A percentile compares a stretch with the other conserved stretches of the same genome.
Conservation (phyloP, 495 filamentous ascomycete species). For the Aspergillus haitiensis region DNA sequence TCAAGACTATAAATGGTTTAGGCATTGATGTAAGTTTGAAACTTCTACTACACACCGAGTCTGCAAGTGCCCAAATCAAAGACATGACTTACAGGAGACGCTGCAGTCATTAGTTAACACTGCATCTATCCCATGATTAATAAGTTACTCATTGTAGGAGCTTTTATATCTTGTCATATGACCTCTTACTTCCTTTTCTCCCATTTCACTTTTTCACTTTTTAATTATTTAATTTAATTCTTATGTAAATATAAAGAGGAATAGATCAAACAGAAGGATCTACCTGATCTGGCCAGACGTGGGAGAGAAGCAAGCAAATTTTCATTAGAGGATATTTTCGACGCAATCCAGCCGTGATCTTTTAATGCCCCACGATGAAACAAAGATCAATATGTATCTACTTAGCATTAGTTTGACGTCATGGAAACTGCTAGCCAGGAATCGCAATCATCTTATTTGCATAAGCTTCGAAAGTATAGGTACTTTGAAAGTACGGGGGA, state of each 20-base stretch:
- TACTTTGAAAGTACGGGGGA: not conserved
- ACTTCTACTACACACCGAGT: not conserved
- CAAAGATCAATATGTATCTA: too few species aligned
- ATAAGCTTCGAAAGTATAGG: not conserved
- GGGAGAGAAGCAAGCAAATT: too few species aligned
- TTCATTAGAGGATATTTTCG: too few species aligned
- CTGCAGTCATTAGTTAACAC: not conserved
- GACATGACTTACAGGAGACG: constrained; percentile 2
- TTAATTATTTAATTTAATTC: not conserved
- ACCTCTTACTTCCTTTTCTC: not conserved
- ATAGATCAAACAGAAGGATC: not conserved
- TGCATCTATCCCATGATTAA: too few species aligned
- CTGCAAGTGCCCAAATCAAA: constrained; percentile 2
- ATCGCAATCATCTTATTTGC: not conserved
- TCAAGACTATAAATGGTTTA: constrained; percentile 2
- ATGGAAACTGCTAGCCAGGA: not conserved
- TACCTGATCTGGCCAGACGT: too few species aligned
- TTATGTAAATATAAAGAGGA: not conserved
- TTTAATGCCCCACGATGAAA: too few species aligned
- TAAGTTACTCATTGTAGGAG: not conserved
- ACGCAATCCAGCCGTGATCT: too few species aligned
- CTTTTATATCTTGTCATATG: not conserved
- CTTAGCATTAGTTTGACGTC: not conserved
- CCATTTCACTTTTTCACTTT: not conserved
- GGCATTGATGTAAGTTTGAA: not conserved